Evolutionary conservation across 2,329 filamentous ascomycete genomes (phyloP).

Genomic region (Pyricularia sp.): DNA sequence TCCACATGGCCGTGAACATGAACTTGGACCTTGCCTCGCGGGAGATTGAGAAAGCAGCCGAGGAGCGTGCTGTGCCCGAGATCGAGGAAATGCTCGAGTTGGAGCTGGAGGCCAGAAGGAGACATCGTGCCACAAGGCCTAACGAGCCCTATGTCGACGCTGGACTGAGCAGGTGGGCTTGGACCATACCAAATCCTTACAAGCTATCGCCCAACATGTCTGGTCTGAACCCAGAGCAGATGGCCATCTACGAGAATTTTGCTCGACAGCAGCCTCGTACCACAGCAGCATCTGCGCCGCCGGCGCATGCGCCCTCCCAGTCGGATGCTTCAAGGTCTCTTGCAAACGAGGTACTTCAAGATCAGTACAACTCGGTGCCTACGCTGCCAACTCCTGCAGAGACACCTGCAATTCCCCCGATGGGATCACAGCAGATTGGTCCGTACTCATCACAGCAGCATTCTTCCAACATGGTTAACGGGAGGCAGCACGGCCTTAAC

Average conservation of each 20-base stretch:
- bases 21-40: slow-evolving; percentile 88
- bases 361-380: slow-evolving; percentile 44
- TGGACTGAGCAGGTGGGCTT: slow-evolving; percentile 76
- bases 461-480: slow-evolving; percentile 31
- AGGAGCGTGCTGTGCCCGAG: slow-evolving; percentile 83
- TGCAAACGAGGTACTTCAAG: slow-evolving; percentile 50
- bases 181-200: slow-evolving; percentile 87
- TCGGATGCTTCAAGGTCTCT: slow-evolving; percentile 50
- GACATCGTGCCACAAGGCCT: slow-evolving; percentile 60
- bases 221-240: slow-evolving; percentile 80
- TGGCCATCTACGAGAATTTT: slow-evolving; percentile 96
- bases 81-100: slow-evolving; percentile 87
- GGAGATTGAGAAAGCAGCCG: slow-evolving; percentile 90
- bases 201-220: slow-evolving; percentile 57
- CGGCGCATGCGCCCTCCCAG: slow-evolving; percentile 40
- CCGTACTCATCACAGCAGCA: slow-evolving; percentile 40
- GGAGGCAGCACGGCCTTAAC: slow-evolving; percentile 30
- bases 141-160: slow-evolving; percentile 77
- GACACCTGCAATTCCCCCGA: slow-evolving; percentile 40
- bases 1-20: slow-evolving; percentile 97
- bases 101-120: slow-evolving; percentile 64
- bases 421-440: slow-evolving; percentile 28
- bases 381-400: slow-evolving; percentile 47
- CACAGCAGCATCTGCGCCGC: slow-evolving; percentile 38
- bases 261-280: slow-evolving; percentile 62